Evolutionary conservation across 2,329 filamentous ascomycete genomes (phyloP).

Genomic region (Epichloe amarillans): DNA sequence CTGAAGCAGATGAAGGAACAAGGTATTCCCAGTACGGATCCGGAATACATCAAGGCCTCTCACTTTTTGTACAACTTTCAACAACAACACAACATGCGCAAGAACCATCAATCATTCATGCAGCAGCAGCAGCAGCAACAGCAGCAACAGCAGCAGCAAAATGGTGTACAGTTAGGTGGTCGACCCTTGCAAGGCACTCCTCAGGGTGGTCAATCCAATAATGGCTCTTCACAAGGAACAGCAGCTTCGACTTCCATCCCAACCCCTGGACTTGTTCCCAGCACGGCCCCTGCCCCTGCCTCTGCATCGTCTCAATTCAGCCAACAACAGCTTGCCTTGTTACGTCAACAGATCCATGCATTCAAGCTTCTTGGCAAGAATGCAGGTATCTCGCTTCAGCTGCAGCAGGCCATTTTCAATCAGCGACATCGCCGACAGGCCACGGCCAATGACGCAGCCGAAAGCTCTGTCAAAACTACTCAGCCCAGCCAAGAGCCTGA

Average conservation of each 20-base stretch:
- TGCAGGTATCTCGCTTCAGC: conserved; percentile 58
- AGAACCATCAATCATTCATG: conserved; percentile 29
- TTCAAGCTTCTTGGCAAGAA: conserved; percentile 89
- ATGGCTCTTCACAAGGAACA: conserved; percentile 21
- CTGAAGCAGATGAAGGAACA: conserved; percentile 79
- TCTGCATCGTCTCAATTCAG: conserved; percentile 49
- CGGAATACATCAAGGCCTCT: conserved; percentile 74
- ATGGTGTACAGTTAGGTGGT: conserved; percentile 31
- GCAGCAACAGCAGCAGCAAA: conserved; percentile 33
- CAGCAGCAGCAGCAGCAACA: conserved; percentile 25
- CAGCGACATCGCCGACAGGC: conserved; percentile 53
- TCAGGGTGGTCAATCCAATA: conserved; percentile 18
- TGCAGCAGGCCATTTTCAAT: conserved; percentile 74
- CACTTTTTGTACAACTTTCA: conserved; percentile 63
- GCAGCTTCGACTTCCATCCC: conserved; percentile 23
- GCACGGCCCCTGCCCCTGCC: conserved; percentile 16
- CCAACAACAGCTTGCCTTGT: conserved; percentile 61
- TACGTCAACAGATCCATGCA: conserved; percentile 78
- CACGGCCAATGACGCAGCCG: conserved; percentile 33
- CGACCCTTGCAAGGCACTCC: conserved; percentile 26
- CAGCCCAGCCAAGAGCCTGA: conserved; percentile 19
- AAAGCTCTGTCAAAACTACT: conserved; percentile 20
- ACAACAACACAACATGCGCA: conserved; percentile 45
- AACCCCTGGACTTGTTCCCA: conserved; percentile 18
- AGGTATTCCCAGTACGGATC: conserved; percentile 69